A percentile compares a stretch with the other conserved stretches of the same genome.
These are phyloP conservation scores for Trichoderma parareesei DNA, from an alignment of 495 filamentous ascomycete species.

Conservation along the genomic window DNA sequence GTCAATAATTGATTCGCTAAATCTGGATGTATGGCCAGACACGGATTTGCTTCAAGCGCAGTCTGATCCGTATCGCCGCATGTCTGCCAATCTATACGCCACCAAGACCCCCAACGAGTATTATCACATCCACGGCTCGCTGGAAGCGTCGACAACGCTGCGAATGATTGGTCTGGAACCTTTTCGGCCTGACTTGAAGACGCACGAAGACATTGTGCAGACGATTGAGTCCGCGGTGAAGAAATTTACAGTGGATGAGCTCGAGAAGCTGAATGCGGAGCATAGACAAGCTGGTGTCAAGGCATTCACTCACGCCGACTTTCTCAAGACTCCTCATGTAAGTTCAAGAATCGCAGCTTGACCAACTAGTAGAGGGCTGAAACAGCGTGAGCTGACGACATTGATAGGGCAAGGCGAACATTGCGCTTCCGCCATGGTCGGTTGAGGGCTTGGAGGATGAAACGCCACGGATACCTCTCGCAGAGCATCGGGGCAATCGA, in stretches of 20 bases:
- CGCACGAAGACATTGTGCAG: conserved; percentile 53
- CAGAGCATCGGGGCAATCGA: conserved; percentile 23
- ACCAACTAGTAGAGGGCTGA: background rate
- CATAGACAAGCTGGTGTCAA: conserved; percentile 58
- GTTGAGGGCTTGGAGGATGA: conserved; percentile 14
- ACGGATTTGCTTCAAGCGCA: conserved; percentile 64
- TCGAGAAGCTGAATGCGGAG: conserved; percentile 56
- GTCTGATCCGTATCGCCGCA: conserved; percentile 61
- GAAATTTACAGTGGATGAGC: conserved; percentile 51
- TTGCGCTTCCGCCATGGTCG: conserved; percentile 22
- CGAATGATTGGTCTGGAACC: conserved; percentile 65
- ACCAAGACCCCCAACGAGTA: conserved; percentile 57
- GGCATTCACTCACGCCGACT: conserved; percentile 58
- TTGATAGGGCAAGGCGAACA: conserved; percentile 24
- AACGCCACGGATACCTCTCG: conserved; percentile 46
- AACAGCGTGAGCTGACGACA: background rate
- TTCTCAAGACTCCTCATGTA: conserved; percentile 50
- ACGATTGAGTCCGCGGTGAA: conserved; percentile 59
- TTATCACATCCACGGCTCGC: conserved; percentile 72
- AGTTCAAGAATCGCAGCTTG: background rate
- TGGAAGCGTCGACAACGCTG: conserved; percentile 60
- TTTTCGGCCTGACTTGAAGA: conserved; percentile 53
- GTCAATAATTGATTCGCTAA: conserved; percentile 7
- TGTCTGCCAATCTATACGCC: conserved; percentile 68
- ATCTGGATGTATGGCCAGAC: conserved; percentile 37